These are phyloP conservation scores for Ligustrum vulgare DNA, from an alignment of 257 asterid genomes.

Conservation along the genomic window DNA sequence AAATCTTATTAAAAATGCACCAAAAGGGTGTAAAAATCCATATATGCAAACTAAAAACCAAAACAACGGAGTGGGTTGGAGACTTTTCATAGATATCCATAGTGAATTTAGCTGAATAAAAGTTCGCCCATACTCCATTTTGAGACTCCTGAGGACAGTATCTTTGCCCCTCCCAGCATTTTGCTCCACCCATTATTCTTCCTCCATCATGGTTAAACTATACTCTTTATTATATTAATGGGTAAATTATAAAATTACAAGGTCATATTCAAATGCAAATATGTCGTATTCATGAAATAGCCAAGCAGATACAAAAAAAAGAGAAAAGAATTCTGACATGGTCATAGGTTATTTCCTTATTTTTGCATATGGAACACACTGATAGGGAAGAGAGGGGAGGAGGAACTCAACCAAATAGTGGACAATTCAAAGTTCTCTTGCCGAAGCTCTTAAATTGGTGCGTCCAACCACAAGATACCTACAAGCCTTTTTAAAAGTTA, in stretches of 20 bases:
- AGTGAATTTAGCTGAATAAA: neutral
- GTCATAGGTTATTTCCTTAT: neutral
- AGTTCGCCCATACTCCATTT: neutral
- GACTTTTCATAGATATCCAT: neutral
- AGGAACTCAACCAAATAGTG: neutral
- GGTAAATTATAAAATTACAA: too few relatives aligned
- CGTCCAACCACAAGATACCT: neutral
- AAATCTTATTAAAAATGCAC: neutral
- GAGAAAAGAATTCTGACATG: neutral
- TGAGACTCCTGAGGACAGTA: neutral
- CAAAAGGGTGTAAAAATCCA: neutral
- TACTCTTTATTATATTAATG: neutral
- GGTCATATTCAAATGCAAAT: neutral
- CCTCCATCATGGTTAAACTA: neutral
- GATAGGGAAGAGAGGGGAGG: neutral
- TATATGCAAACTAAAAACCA: neutral
- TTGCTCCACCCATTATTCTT: neutral
- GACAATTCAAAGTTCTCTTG: neutral
- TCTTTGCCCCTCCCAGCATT: neutral
- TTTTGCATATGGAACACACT: neutral
- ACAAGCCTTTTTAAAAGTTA: neutral
- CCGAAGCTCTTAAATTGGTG: neutral
- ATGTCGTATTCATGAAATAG: neutral
- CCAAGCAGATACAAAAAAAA: neutral
- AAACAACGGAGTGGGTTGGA: neutral